Evolutionary conservation across 306 rosid genomes (phyloP), one percentile per base, ranked within the genome.

Genomic region (Herpetospermum pedunculosum): DNA sequence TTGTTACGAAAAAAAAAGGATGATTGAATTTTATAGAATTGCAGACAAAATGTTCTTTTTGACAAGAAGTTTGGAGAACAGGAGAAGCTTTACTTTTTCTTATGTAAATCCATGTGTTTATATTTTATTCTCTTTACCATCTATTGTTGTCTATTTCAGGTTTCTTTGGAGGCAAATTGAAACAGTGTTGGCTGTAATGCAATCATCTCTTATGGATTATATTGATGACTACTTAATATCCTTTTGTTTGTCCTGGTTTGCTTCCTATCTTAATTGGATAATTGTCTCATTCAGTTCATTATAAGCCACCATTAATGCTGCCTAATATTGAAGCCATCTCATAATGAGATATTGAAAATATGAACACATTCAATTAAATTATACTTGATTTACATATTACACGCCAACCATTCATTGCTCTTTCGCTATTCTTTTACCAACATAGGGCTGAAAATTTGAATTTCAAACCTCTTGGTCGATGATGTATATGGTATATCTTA

Each of bases 191-290:
- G 57, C 8, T 46, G 74, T 46, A 70, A 70, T 28, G 57, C 58
- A 26, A 70, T 69, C 74, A 69, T 69, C 38, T 11, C 35, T 44
- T 26, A 44, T 43, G 74, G 74, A 48, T 70, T 70, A 9, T 70
- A 29, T 70, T 28, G 74, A 70, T 46, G 55, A 70, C 10, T 60
- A 32, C 30, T 64, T 37, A 5, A 23, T 65, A 65, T 40, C 52
- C 72, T 19, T 65, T 23, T 35, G 72, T 69, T 69, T 69, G 26
- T 60, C 26, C 26, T 60, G 15, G 11, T 35, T 63, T 63, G 29
- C 26, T 19, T 65, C 50, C 19, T 5, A 38, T 70, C 41, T 26
- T 16, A 13, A 46, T 15, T 41, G 40, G 41, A 25, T 28, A 15
- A 8, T 28, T 70, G 40, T 46, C 26, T 8, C 40, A 44, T 18